A percentile compares a stretch with the other conserved stretches of the same genome.
These are phyloP conservation scores for Neurospora sublineolata DNA, from an alignment of 495 filamentous ascomycete genomes.

Conservation along the genomic window DNA sequence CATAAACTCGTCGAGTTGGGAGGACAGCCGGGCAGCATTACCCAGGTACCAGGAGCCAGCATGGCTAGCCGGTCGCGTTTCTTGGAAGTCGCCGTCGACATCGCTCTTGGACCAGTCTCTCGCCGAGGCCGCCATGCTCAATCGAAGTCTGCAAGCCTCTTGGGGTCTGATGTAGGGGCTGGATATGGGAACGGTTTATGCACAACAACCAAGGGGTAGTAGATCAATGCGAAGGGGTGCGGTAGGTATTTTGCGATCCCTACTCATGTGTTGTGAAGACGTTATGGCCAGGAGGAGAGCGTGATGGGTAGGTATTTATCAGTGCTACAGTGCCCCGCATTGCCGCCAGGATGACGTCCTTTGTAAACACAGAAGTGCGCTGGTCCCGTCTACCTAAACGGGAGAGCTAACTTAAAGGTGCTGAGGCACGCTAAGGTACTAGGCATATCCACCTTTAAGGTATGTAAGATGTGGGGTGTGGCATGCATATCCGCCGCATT, in stretches of 20 bases:
- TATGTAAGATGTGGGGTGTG: background rate
- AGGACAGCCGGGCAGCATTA: constrained; percentile 43
- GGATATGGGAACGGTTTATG: background rate
- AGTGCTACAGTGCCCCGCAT: background rate
- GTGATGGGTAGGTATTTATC: background rate
- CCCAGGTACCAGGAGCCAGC: constrained; percentile 68
- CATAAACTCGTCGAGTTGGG: constrained; percentile 74
- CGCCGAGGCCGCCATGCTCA: background rate
- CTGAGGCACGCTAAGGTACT: background rate
- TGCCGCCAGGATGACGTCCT: background rate
- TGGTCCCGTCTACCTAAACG: background rate
- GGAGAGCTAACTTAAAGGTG: background rate
- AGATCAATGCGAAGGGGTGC: background rate
- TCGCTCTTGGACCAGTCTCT: background rate
- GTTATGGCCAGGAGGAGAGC: background rate
- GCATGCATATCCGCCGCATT: background rate
- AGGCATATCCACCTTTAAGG: background rate
- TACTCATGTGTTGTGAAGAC: background rate
- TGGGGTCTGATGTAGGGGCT: background rate
- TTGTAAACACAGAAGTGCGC: background rate
- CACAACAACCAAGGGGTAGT: background rate
- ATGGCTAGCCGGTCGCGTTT: constrained; percentile 52
- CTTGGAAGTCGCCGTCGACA: background rate
- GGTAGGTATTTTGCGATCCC: background rate
- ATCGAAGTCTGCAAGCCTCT: background rate